Evolutionary conservation across 306 rosid genomes (phyloP).

Genomic region (Biancaea sappan): DNA sequence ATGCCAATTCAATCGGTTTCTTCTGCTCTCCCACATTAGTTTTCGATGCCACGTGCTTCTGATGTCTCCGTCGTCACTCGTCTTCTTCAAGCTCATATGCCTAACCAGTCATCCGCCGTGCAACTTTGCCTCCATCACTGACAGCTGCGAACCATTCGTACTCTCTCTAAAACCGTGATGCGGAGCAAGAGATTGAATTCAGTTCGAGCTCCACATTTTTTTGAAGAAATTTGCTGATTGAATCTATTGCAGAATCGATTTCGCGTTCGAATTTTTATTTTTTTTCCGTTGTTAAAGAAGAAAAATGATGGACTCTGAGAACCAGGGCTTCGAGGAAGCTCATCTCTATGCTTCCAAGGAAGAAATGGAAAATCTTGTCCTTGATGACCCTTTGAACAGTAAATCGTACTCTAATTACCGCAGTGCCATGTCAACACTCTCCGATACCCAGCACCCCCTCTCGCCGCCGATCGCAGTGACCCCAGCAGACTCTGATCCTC

Average conservation of each 20-base stretch:
- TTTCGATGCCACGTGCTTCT: constrained; percentile 31
- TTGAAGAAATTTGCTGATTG: constrained; percentile 16
- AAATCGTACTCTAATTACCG: constrained; percentile 68
- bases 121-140: constrained; percentile 33
- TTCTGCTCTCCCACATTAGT: background rate
- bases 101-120: constrained; percentile 34
- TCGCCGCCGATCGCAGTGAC: constrained; percentile 40
- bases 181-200: background rate
- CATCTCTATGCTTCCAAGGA: constrained; percentile 54
- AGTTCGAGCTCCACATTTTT: background rate
- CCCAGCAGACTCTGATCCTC: constrained; percentile 50
- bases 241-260: background rate
- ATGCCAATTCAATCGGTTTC: background rate
- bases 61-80: constrained; percentile 11
- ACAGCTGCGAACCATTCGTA: background rate
- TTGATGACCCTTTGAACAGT: constrained; percentile 52
- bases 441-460: constrained; percentile 53
- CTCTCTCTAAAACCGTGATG: constrained; percentile 33
- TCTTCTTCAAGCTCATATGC: constrained; percentile 46
- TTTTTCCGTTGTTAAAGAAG: background rate
- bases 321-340: constrained; percentile 54
- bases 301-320: constrained; percentile 90
- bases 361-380: constrained; percentile 61
- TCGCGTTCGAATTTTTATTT: background rate
- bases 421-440: constrained; percentile 69